These are phyloP conservation scores for Secale cereale DNA, from an alignment of 176 grass and related monocot genomes.

Conservation along the genomic window DNA sequence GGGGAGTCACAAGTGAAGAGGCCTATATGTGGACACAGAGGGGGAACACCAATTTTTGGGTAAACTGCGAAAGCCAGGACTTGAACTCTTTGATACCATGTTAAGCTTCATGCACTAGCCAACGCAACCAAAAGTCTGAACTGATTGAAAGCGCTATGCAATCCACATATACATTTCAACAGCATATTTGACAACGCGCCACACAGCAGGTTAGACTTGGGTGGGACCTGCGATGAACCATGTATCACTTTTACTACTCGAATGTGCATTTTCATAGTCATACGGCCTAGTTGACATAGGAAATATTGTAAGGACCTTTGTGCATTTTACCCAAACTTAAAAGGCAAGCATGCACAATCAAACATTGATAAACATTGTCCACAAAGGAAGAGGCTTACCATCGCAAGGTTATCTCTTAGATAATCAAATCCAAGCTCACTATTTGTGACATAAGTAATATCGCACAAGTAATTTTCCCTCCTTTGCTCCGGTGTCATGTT, in stretches of 20 bases:
- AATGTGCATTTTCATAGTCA: neutral
- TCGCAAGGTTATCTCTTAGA: slow-evolving; percentile 96
- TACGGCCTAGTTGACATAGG: neutral
- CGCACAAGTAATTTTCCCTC: slow-evolving; percentile 91
- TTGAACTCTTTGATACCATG: no score
- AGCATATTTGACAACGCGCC: neutral
- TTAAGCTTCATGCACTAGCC: no score
- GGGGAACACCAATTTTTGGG: no score
- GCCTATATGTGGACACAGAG: no score
- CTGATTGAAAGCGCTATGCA: no score
- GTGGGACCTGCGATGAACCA: neutral
- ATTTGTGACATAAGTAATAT: slow-evolving; percentile 99
- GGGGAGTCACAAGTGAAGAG: no score
- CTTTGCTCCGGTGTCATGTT: slow-evolving; percentile 98
- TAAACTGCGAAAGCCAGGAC: no score
- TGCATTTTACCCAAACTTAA: neutral
- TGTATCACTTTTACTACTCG: neutral
- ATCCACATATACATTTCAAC: no score
- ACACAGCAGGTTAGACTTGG: neutral
- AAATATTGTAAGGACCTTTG: neutral
- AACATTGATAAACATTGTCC: slow-evolving; percentile 21
- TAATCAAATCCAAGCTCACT: slow-evolving; percentile 99
- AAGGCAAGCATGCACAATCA: neutral
- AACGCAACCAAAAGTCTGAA: no score
- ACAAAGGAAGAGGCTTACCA: slow-evolving; percentile 51